Evolutionary conservation across 176 grass and related monocot genomes (phyloP).

Genomic region (Musa schizocarpa): DNA sequence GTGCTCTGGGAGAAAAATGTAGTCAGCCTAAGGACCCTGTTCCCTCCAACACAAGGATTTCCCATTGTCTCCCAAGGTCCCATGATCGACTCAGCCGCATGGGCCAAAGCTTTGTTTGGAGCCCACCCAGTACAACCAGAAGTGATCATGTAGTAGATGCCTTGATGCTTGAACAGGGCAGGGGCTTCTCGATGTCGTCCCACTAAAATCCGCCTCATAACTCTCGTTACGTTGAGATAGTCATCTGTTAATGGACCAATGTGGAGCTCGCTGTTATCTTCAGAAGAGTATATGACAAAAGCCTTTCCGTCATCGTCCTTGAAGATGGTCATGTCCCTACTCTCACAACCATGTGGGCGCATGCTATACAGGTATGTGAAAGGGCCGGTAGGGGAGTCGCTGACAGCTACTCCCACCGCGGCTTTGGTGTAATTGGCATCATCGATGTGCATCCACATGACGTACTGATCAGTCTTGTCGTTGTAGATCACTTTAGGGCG

Average conservation of each 20-base stretch:
- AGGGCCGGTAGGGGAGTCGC: constrained; percentile 55
- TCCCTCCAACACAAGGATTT: constrained; percentile 78
- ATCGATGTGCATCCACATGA: constrained; percentile 99
- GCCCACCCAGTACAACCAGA: constrained; percentile 93
- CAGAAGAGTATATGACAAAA: constrained; percentile 86
- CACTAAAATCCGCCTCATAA: constrained; percentile 53
- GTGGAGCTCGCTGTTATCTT: constrained; percentile 90
- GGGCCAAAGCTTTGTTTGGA: constrained; percentile 69
- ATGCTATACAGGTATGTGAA: constrained; percentile 86
- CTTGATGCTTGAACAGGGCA: constrained; percentile 62
- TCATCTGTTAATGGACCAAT: constrained; percentile 67
- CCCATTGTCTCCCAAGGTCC: constrained; percentile 92
- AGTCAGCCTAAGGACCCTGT: constrained; percentile 58
- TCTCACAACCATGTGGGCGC: constrained; percentile 70
- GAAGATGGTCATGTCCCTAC: constrained; percentile 95
- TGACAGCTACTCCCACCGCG: constrained; percentile 61
- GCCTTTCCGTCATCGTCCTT: constrained; percentile 91
- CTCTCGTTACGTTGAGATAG: constrained; percentile 60
- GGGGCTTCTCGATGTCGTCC: constrained; percentile 79
- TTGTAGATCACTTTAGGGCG: constrained; percentile 98
- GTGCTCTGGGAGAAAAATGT: constrained; percentile 95
- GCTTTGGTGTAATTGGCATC: constrained; percentile 92
- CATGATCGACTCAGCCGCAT: constrained; percentile 68
- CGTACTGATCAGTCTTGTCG: constrained; percentile 52
- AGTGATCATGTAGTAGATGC: constrained; percentile 94